These are phyloP conservation scores for Ceratocystis ficicola DNA, from an alignment of 2,329 filamentous ascomycete genomes.

Conservation along the genomic window DNA sequence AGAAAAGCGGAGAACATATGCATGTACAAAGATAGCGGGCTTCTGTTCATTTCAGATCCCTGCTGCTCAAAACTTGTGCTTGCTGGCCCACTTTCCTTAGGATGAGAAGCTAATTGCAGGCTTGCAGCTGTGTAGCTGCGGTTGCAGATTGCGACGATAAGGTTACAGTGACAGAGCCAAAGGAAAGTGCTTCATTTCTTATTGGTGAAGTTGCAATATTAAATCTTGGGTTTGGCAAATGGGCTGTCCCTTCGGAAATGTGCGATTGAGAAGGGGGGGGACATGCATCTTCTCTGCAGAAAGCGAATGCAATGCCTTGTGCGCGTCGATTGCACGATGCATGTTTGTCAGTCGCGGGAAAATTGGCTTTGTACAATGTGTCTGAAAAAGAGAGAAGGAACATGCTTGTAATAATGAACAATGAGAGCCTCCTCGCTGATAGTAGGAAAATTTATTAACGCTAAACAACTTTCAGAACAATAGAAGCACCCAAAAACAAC, in stretches of 20 bases:
- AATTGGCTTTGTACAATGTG: neutral
- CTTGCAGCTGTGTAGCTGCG: neutral
- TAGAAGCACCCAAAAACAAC: neutral
- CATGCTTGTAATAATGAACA: neutral
- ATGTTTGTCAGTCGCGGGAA: too few species aligned
- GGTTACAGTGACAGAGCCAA: neutral
- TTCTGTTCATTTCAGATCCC: slow-evolving; percentile 1
- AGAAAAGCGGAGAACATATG: neutral
- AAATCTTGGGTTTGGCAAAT: neutral
- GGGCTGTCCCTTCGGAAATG: neutral
- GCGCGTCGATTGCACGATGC: neutral
- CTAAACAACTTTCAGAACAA: neutral
- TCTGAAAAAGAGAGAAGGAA: neutral
- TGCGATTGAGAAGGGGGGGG: neutral
- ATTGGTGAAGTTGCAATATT: neutral
- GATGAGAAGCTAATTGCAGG: neutral
- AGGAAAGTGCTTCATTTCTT: neutral
- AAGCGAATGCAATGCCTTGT: neutral
- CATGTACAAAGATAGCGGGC: neutral
- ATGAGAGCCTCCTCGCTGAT: neutral
- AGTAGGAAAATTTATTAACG: neutral
- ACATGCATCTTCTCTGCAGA: neutral
- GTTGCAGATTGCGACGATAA: neutral
- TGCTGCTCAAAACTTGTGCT: neutral
- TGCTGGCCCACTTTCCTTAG: neutral